A percentile compares a stretch with the other conserved stretches of the same genome.
These are phyloP conservation scores for Caryopteris hybrid DNA, from an alignment of 305 asterid species.

Conservation along the genomic window DNA sequence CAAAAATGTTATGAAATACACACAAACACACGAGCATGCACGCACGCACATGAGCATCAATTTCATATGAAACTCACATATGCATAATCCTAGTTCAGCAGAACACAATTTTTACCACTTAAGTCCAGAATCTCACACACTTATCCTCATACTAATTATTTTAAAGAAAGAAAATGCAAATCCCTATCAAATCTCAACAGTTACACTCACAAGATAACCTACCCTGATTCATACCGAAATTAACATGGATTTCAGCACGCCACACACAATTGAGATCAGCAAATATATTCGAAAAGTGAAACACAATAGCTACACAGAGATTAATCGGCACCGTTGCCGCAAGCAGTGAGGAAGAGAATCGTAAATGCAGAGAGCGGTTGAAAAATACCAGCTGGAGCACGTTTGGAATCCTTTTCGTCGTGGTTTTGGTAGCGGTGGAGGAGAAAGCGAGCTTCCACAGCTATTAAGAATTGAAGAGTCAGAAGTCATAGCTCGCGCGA, in stretches of 20 bases:
- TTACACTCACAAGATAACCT: neutral
- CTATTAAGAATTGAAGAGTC: constrained; percentile 16
- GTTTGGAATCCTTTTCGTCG: neutral
- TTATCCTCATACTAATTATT: neutral
- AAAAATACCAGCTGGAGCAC: neutral
- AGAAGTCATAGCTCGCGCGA: constrained; percentile 29
- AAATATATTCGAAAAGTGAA: neutral
- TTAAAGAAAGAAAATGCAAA: neutral
- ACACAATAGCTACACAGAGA: constrained; percentile 20
- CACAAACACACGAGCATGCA: too few species aligned
- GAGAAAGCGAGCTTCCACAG: neutral
- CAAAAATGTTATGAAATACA: neutral
- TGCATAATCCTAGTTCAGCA: neutral
- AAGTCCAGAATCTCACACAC: neutral
- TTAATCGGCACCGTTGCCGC: constrained; percentile 5
- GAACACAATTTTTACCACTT: neutral
- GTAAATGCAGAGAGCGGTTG: constrained; percentile 8
- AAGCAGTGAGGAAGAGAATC: neutral
- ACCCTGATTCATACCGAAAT: neutral
- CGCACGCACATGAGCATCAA: neutral
- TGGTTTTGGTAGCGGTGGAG: neutral
- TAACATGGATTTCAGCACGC: constrained; percentile 5
- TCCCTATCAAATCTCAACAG: neutral
- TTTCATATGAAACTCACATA: neutral
- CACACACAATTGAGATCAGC: neutral